A percentile compares a stretch with the other conserved stretches of the same genome.
Evolutionary conservation across 768 basidiomycete genomes (phyloP).

Genomic region (Rhizopogon rudus): DNA sequence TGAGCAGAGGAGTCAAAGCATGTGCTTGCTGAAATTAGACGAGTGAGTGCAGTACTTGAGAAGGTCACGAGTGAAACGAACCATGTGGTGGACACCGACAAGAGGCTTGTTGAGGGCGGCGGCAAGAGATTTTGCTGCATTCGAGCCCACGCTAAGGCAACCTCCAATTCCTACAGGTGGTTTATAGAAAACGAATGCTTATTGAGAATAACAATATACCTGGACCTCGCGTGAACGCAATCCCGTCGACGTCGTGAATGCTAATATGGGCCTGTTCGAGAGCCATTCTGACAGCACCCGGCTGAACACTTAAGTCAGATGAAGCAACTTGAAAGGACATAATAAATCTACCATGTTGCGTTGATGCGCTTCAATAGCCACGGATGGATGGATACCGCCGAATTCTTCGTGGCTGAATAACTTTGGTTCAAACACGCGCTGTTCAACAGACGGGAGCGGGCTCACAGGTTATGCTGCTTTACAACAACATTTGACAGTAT

Average conservation of each 20-base stretch:
- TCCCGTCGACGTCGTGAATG: constrained; percentile 68
- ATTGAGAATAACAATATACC: constrained; percentile 35
- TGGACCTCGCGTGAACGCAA: constrained; percentile 90
- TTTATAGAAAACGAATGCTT: background rate
- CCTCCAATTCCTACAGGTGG: constrained; percentile 59
- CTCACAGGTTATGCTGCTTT: constrained; percentile 69
- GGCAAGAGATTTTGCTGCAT: constrained; percentile 83
- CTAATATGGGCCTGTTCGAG: constrained; percentile 58
- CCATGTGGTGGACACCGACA: constrained; percentile 96
- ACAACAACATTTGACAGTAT: constrained; percentile 85
- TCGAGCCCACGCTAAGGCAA: constrained; percentile 73
- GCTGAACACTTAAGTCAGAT: constrained; percentile 37
- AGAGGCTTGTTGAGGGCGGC: constrained; percentile 73
- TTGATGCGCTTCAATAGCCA: constrained; percentile 76
- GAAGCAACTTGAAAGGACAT: background rate
- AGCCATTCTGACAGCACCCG: constrained; percentile 63
- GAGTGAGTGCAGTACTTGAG: too few species aligned
- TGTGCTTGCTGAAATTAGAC: constrained; percentile 73
- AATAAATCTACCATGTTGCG: constrained; percentile 56
- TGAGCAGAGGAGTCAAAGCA: constrained; percentile 76
- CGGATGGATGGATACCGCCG: constrained; percentile 76
- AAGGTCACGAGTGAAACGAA: constrained; percentile 24
- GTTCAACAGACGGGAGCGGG: constrained; percentile 1
- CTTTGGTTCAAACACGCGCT: background rate
- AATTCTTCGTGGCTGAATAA: constrained; percentile 19